These are phyloP conservation scores for Sarcodon aspratus DNA, from an alignment of 768 basidiomycete species.

Conservation along the genomic window DNA sequence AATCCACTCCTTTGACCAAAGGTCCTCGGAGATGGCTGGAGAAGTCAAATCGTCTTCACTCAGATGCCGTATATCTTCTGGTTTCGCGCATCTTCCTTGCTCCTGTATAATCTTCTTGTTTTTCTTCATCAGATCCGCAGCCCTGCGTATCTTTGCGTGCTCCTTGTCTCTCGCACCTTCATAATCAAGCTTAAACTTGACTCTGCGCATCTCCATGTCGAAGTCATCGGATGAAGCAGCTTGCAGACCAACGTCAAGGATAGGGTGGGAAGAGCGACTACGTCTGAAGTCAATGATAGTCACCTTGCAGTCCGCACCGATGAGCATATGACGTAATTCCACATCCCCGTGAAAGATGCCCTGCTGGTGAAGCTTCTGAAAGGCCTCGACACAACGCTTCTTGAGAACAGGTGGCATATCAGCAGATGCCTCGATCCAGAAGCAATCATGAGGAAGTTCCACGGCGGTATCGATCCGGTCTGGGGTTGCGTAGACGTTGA, in stretches of 20 bases:
- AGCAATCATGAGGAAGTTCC: conserved; percentile 43
- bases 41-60: conserved; percentile 17
- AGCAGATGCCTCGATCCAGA: conserved; percentile 51
- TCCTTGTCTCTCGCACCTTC: conserved; percentile 24
- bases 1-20: conserved; percentile 24
- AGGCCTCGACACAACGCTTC: conserved; percentile 37
- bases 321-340: conserved; percentile 33
- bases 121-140: conserved; percentile 15
- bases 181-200: conserved; percentile 43
- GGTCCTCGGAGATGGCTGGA: conserved; percentile 20
- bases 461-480: conserved; percentile 32
- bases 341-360: conserved; percentile 22
- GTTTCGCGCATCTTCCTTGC: conserved; percentile 12
- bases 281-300: conserved; percentile 10
- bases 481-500: conserved; percentile 32
- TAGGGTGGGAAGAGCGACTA: conserved; percentile 1
- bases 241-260: conserved; percentile 14
- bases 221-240: conserved; percentile 30
- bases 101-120: conserved; percentile 14
- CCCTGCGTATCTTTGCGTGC: conserved; percentile 19
- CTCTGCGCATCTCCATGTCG: conserved; percentile 39
- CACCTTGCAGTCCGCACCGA: conserved; percentile 34
- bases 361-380: conserved; percentile 25
- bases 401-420: conserved; percentile 47
- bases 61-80: background rate